Base-by-base conservation (phyloP, 129 eudicot species). In the Lonicera japonica region DNA sequence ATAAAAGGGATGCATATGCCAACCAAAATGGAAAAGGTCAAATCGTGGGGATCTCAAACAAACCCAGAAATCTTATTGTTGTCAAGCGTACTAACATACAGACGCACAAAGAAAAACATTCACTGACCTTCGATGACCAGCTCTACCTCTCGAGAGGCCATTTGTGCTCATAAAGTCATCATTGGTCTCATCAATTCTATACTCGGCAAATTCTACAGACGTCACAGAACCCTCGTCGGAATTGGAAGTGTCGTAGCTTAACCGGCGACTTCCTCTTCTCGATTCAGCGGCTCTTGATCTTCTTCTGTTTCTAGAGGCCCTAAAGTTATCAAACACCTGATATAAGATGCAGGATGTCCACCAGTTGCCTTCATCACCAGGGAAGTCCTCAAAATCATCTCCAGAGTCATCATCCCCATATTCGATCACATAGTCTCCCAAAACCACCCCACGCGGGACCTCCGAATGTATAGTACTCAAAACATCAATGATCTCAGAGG, bases 181-280 rank as follows among this genome's bases (percentile, higher is more conserved):
- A 24, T 77, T 86, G 38, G 74, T 55, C 54, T 79, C 96, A 21
- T 75, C 87, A 24, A 25, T 82, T 67, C 90, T 77, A 69, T 73
- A 77, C 24, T 89, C 96, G 18, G 77, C 60, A 75, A 74, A 75
- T 57, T 85, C 96, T 5, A 90, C 94, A n/a, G n/a, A n/a, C n/a
- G n/a, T n/a, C n/a, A n/a, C n/a, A 15, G 96, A 91, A 47, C 97
- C 94, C 69, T 91, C 96, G 80, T 91, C 95, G 9, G 97, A 91
- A 65, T 87, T 84, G 0, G 96, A 91, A 50, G 86, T 80, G 66
- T 91, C 97, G 72, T 73, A 84, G 69, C 83, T 84, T 61, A 79
- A 65, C 40, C 81, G 73, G 11, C 80, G 79, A 67, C 55, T 82
- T 64, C 84, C 96, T 75, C 97, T 85, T 73, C 91, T 86, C 19